A percentile compares a stretch with the other conserved stretches of the same genome.
phyloP scores from a whole-genome alignment of 495 filamentous ascomycete species.

The Beverwykella pulmonaria region DNA sequence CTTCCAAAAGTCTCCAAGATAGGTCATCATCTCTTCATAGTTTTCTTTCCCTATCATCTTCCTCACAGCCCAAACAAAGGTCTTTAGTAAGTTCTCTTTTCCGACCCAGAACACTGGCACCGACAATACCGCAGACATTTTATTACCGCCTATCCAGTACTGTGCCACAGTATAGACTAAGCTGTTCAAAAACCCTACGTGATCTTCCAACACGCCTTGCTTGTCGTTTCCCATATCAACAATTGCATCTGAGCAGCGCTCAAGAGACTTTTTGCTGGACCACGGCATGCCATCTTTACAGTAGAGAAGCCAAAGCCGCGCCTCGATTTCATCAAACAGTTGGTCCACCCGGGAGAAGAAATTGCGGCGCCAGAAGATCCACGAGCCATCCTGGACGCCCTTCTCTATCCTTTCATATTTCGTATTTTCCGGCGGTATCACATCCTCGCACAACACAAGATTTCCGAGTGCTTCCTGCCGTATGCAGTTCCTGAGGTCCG shows the following conservation, averaged over 20 bases:
- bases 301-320: neutral
- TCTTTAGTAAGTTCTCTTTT: neutral
- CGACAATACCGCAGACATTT: neutral
- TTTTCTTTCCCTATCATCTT: neutral
- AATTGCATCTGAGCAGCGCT: neutral
- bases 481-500: neutral
- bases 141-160: neutral
- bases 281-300: neutral
- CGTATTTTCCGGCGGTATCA: neutral
- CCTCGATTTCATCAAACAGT: neutral
- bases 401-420: neutral
- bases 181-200: neutral
- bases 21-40: too few species aligned
- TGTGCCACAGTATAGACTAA: neutral
- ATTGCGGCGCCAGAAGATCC: neutral
- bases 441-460: slow-evolving; percentile 10
- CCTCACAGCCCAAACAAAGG: neutral
- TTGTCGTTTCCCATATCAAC: neutral
- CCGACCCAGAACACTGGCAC: neutral
- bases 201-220: neutral
- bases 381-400: neutral
- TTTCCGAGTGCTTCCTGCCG: slow-evolving; percentile 3
- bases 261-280: neutral
- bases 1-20: too few species aligned
- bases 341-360: neutral